Evolutionary conservation across 1,284 basidiomycete species (phyloP).

Genomic region (Ganoderma sinense): DNA sequence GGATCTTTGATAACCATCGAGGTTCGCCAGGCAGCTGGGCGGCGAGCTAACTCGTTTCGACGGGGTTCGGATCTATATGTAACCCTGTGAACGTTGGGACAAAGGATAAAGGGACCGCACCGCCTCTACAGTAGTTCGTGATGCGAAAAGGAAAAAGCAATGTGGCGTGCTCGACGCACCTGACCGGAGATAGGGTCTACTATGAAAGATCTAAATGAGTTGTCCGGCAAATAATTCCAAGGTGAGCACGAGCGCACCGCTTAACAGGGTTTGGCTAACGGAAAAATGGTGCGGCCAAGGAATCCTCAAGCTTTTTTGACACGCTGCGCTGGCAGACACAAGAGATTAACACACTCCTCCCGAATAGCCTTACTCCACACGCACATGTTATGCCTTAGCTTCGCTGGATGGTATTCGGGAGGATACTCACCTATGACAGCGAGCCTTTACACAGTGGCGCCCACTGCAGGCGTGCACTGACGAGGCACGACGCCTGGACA

Average conservation of each 20-base stretch:
- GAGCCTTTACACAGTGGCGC: background rate
- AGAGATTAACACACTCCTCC: background rate
- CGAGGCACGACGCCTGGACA: background rate
- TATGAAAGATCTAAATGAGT: background rate
- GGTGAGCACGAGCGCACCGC: background rate
- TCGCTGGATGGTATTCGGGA: background rate
- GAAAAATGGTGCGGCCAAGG: background rate
- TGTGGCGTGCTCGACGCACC: background rate
- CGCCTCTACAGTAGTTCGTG: background rate
- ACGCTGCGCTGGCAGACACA: background rate
- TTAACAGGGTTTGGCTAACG: background rate
- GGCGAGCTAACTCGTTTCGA: background rate
- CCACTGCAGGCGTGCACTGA: background rate
- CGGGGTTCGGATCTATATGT: background rate
- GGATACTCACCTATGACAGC: background rate
- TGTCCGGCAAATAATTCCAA: background rate
- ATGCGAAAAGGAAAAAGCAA: background rate
- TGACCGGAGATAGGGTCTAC: background rate
- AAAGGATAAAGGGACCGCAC: background rate
- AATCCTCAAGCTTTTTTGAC: background rate
- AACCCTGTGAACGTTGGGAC: background rate
- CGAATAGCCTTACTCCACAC: background rate
- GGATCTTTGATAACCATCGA: constrained; percentile 13
- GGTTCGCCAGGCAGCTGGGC: background rate
- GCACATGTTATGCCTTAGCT: background rate